Evolutionary conservation across 768 basidiomycete genomes (phyloP), one percentile per base, ranked within the genome.

Genomic region (Mycena belliarum): DNA sequence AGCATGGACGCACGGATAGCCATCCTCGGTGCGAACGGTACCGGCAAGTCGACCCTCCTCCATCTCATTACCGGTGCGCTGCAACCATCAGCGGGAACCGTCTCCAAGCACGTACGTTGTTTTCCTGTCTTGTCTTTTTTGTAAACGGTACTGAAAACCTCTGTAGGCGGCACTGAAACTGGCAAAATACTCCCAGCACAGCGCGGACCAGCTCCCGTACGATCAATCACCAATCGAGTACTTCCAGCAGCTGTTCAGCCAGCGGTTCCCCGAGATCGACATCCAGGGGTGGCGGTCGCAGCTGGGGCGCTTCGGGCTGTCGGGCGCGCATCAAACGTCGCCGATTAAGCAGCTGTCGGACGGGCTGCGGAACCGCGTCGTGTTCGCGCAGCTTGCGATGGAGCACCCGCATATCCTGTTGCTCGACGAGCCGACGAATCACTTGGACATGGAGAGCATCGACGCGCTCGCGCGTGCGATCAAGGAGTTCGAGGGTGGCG

Each of bases 101-200:
- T 99, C 65, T 91, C 90, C 48, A 93, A 93, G 68, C 97, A 99
- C 72, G 57, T 58, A 41, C 3, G 57, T 29, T 8, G 23, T 11
- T 40, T 25, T 3, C 14, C 11, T n/a, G n/a, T n/a, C n/a, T n/a
- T n/a, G 3, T 50, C 14, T 10, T 10, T 3, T 18, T 18, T 4
- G 1, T 4, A 15, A 41, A 18, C 48, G 24, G 40, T 15, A 7
- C 45, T 57, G 48, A 57, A 24, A 42, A 9, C 38, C 12, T 32
- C 23, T 20, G 6, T 49, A 59, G 50, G 79, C 88, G 41, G 81
- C 80, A 20, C 83, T 99, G 66, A 99, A 99, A 74, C 85, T 99
- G 57, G 92, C 95, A 64, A 99, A 98, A 75, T 99, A 99, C 81
- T 94, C 91, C 6, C 97, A 99, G 77, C 97, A 99, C 79, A 93